Base-by-base conservation (phyloP, 305 asterid genomes). In the Vinca major region DNA sequence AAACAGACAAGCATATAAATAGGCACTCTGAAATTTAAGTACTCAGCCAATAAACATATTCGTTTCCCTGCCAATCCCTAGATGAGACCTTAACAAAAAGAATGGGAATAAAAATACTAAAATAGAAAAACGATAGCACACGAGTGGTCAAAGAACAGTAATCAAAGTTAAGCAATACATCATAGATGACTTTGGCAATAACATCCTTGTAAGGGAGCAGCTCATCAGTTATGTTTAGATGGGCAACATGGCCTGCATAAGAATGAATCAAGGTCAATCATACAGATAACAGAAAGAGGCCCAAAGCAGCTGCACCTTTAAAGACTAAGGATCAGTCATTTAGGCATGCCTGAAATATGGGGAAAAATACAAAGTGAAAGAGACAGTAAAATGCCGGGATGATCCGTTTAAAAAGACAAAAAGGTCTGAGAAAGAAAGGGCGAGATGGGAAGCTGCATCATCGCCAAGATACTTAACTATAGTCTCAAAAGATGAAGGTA, bases 401-500 rank as follows among this genome's bases (percentile, higher is more conserved):
- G 4, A 16, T 12, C 51, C 37, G 1, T 43, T 43, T 20, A 56
- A 50, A 51, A 37, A 62, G 40, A 58, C 44, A 64, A 26, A 26
- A 26, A 13, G 57, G 33, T 62, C 64, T 21, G 33, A 33, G 52
- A 62, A 63, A 26, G 33, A 67, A 48, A 74, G 33, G n/a, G 63
- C 43, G 54, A n/a, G 21, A 68, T 56, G 16, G 55, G 73, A 36
- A 50, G 71, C 4, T 48, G 65, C 47, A 56, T 65, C 62, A 68
- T 66, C 74, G 43, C 54, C 50, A 76, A 78, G 70, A 73, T 77
- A 92, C 98, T 90, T 88, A 90, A 87, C 98, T 86, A 92, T 87
- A 75, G 97, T 90, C 84, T 90, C 98, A 76, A 92, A 92, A 37
- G 97, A 92, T 36, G 98, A 88, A 19, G 96, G 98, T 50, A 88